Evolutionary conservation across 495 filamentous ascomycete species (phyloP), one percentile per base, ranked within the genome.

Genomic region (Xylaria castorea): DNA sequence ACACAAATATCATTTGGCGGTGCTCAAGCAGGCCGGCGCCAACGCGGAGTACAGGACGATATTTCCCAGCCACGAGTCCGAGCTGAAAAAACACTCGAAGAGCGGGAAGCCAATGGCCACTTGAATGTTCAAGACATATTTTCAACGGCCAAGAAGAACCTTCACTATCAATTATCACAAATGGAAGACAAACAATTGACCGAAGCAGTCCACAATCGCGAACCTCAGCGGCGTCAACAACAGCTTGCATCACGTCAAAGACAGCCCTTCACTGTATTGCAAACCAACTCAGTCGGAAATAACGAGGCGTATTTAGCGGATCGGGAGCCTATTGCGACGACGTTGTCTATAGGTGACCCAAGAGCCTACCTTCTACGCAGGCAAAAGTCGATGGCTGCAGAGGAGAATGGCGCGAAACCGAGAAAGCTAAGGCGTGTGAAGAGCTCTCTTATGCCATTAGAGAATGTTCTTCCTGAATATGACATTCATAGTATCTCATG

Each of bases 371-470:
- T 86, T 40, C 80, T 84, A 66, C 77, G 76, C 53, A 78, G 78
- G 62, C 83, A 85, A 74, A 81, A 76, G 30, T 83, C 81, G 1
- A 74, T 80, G 16, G 73, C 66, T 34, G 64, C 71, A 20, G 72
- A 76, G 32, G 73, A 71, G 32, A 51, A 20, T 25, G 73, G 61
- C 1, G 51, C 68, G 9, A 72, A 71, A 18, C 73, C 71, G 16
- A 80, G 70, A 73, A 83, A 78, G 68, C 44, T 77, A 30, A 78
- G 73, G 53, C 79, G 84, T 16, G 44, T 83, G 36, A 85, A 81
- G 69, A 85, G 81, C n/a, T 80, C 73, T 42, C 78, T 82, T n/a
- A 70, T 86, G 34, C 84, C 85, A 27, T 74, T 86, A n/a, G 84
- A 87, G 67, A 83, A 71, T 11, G 78, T 80, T 46, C 78, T 81